These are phyloP conservation scores for Sparassis latifolia DNA, from an alignment of 1,284 basidiomycete genomes.

Conservation along the genomic window DNA sequence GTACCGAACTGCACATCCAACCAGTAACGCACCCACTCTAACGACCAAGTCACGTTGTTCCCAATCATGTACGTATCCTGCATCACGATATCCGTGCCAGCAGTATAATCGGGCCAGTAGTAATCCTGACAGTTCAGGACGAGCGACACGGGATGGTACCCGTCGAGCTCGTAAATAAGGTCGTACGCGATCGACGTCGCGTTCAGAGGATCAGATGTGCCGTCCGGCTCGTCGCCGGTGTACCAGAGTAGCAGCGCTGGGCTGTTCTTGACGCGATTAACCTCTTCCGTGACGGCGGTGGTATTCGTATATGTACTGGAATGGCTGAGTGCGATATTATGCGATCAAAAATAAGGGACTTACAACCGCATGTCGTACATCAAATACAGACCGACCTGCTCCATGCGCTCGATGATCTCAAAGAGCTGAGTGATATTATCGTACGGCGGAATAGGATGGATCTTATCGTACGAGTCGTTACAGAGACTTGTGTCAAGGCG, in stretches of 20 bases:
- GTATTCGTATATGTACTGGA: constrained; percentile 56
- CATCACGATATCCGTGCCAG: constrained; percentile 57
- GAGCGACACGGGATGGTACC: constrained; percentile 70
- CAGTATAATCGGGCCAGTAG: constrained; percentile 50
- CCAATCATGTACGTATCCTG: constrained; percentile 55
- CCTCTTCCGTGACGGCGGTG: constrained; percentile 58
- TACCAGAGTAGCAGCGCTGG: constrained; percentile 72
- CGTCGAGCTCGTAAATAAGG: constrained; percentile 62
- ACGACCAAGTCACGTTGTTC: constrained; percentile 64
- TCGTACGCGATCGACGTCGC: constrained; percentile 53
- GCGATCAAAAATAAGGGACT: constrained; percentile 18
- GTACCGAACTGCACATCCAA: background rate
- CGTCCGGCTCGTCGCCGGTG: constrained; percentile 73
- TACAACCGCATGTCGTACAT: constrained; percentile 76
- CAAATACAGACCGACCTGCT: constrained; percentile 62
- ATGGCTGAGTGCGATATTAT: background rate
- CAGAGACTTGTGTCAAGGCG: background rate
- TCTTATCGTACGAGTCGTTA: constrained; percentile 23
- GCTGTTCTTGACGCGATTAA: constrained; percentile 57
- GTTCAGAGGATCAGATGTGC: constrained; percentile 56
- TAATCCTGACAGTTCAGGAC: constrained; percentile 73
- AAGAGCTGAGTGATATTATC: constrained; percentile 51
- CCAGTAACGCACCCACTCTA: constrained; percentile 29
- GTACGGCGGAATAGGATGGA: constrained; percentile 63
- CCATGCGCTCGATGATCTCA: constrained; percentile 60